Conservation (phyloP, 768 basidiomycete genomes). For the Cubamyces sp. region DNA sequence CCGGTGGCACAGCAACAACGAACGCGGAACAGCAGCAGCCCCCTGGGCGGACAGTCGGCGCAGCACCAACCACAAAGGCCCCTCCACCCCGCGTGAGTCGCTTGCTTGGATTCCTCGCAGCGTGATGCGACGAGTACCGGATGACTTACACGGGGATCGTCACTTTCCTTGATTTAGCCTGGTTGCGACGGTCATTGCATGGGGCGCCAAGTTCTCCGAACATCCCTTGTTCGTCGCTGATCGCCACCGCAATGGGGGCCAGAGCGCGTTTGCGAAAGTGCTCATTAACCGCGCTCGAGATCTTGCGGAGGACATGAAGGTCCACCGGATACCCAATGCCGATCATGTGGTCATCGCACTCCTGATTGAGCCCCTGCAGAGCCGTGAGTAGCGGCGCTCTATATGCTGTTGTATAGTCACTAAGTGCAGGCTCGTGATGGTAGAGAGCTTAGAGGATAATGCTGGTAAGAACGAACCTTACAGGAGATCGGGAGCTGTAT, state of each 20-base stretch:
- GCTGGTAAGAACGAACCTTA: constrained; percentile 51
- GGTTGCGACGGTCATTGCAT: constrained; percentile 85
- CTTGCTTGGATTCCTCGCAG: not conserved
- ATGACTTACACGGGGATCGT: not conserved
- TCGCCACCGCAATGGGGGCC: constrained; percentile 61
- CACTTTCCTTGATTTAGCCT: constrained; percentile 46
- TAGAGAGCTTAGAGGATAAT: constrained; percentile 75
- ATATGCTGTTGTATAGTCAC: not conserved
- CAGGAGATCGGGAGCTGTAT: constrained; percentile 14
- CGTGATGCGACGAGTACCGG: constrained; percentile 6
- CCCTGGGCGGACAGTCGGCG: constrained; percentile 20
- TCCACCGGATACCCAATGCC: constrained; percentile 75
- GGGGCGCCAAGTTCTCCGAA: constrained; percentile 94
- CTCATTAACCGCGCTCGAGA: constrained; percentile 83
- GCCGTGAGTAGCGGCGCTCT: constrained; percentile 63
- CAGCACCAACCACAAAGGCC: constrained; percentile 25
- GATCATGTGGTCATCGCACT: constrained; percentile 85
- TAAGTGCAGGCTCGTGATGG: constrained; percentile 12
- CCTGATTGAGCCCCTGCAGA: constrained; percentile 83
- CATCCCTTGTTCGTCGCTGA: constrained; percentile 83
- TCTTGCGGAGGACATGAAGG: constrained; percentile 84
- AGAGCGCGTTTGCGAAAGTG: constrained; percentile 77
- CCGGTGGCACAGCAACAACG: constrained; percentile 23
- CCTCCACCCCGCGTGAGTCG: constrained; percentile 35
- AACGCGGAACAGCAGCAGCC: constrained; percentile 22